Evolutionary conservation across 257 asterid genomes (phyloP).

Genomic region (Rehmannia glutinosa): DNA sequence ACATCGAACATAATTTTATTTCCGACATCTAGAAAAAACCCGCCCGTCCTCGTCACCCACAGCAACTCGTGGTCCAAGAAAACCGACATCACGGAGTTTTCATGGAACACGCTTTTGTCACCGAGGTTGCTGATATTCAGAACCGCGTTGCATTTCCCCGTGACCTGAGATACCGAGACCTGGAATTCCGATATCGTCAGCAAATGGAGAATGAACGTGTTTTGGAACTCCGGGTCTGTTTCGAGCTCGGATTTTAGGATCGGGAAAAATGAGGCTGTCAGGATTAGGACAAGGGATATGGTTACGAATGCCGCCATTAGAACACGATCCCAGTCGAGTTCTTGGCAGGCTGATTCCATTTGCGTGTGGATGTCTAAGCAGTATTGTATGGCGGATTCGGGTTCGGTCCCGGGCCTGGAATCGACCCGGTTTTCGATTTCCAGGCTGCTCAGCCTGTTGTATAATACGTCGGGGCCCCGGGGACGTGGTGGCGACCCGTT

Average conservation of each 20-base stretch:
- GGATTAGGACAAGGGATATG: conserved; percentile 14
- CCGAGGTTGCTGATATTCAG: conserved; percentile 20
- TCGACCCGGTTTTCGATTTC: conserved; percentile 14
- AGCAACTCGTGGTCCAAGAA: conserved; percentile 31
- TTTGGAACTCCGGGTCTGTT: background rate
- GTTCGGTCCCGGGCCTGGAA: background rate
- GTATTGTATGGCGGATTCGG: background rate
- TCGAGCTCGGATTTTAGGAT: background rate
- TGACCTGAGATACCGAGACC: conserved; percentile 12
- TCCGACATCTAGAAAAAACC: conserved; percentile 18
- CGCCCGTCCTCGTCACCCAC: conserved; percentile 25
- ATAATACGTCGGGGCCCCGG: background rate
- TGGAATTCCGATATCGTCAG: conserved; percentile 14
- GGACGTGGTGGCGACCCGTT: background rate
- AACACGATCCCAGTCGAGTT: conserved; percentile 22
- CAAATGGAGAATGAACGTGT: conserved; percentile 4
- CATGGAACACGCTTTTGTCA: conserved; percentile 20
- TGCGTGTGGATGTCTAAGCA: conserved; percentile 17
- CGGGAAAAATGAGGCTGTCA: conserved; percentile 20
- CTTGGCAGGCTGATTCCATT: conserved; percentile 10
- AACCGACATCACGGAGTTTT: conserved; percentile 23
- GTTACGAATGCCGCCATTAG: conserved; percentile 18
- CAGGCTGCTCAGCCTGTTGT: conserved; percentile 16
- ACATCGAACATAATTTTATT: conserved; percentile 14
- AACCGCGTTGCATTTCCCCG: conserved; percentile 20